Base-by-base conservation (phyloP, 192 early-diverging fungal species). In the Podila horticola region DNA sequence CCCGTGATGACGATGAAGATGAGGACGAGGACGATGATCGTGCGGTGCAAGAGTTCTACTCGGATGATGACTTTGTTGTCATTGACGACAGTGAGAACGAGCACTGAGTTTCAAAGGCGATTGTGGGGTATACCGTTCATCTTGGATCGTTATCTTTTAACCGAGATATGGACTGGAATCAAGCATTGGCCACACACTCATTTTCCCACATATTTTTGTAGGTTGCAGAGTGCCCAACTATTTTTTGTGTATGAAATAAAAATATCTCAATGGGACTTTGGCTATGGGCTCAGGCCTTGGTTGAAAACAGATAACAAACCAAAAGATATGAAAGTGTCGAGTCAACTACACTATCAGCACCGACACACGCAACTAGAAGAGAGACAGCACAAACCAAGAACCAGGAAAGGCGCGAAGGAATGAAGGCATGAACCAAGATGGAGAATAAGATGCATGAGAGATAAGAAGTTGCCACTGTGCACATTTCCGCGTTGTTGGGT, bases 1-100 rank as follows among this genome's bases (percentile, higher is more conserved):
- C 30, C 9, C 20, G 20, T 33, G 62, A 33, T 5, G 64, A 66
- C 8, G 64, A 58, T 19, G 67, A 69, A 11, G 31, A 57, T 24
- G 49, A 26, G 36, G 67, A 70, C 19, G 74, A 67, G 38, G 65
- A 61, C 62, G 67, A 75, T 20, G 66, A 55, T 2, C 26, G 62
- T 30, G 29, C 26, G 4, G 57, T 20, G 28, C 62, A 73, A 24
- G 57, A 58, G 24, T 67, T 67, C 58, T 74, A 60, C 58, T 76
- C 74, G 34, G 74, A 76, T 50, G 74, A 70, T 41, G 64, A 68
- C 20, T 69, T 76, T 76, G 52, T 76, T n/a, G 74, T 76, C 1
- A 61, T 69, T 34, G 64, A 73, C 29, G 52, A 66, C 13, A 62
- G 50, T 22, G 65, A 62, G 15, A 22, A 24, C 22, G 38, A 24